Evolutionary conservation across 345 rosid genomes (phyloP).

Genomic region (Dipteronia dyeriana): DNA sequence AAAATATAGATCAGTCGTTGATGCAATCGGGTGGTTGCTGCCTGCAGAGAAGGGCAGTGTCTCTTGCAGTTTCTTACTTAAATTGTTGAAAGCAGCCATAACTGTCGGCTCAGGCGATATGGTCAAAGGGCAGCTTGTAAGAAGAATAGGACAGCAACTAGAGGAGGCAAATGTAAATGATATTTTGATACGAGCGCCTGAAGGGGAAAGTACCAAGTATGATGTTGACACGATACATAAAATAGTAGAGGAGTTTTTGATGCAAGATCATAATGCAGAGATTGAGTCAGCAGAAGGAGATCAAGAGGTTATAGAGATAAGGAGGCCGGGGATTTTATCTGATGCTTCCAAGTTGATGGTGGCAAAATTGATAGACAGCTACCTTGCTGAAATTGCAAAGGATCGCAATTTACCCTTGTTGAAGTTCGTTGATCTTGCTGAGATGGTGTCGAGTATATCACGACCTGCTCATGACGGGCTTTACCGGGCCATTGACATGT

Average conservation of each 20-base stretch:
- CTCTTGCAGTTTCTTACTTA: slow-evolving; percentile 76
- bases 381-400: slow-evolving; percentile 77
- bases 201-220: slow-evolving; percentile 52
- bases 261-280: slow-evolving; percentile 51
- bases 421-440: slow-evolving; percentile 68
- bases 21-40: slow-evolving; percentile 58
- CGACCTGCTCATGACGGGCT: slow-evolving; percentile 84
- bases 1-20: slow-evolving; percentile 56
- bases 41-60: slow-evolving; percentile 72
- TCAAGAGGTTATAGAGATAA: slow-evolving; percentile 41
- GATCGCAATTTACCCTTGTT: slow-evolving; percentile 58
- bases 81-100: slow-evolving; percentile 74
- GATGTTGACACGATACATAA: slow-evolving; percentile 64
- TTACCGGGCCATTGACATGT: slow-evolving; percentile 83
- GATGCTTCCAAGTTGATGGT: slow-evolving; percentile 89
- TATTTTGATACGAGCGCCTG: slow-evolving; percentile 56
- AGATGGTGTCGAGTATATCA: slow-evolving; percentile 56
- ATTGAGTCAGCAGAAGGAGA: slow-evolving; percentile 40
- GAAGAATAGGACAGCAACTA: slow-evolving; percentile 69
- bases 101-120: slow-evolving; percentile 49
- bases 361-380: slow-evolving; percentile 70
- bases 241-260: slow-evolving; percentile 60
- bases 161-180: slow-evolving; percentile 74
- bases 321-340: slow-evolving; percentile 59
- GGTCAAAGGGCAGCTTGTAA: slow-evolving; percentile 47